phyloP scores from a whole-genome alignment of 495 filamentous ascomycete species.

The Penicillium desertorum region DNA sequence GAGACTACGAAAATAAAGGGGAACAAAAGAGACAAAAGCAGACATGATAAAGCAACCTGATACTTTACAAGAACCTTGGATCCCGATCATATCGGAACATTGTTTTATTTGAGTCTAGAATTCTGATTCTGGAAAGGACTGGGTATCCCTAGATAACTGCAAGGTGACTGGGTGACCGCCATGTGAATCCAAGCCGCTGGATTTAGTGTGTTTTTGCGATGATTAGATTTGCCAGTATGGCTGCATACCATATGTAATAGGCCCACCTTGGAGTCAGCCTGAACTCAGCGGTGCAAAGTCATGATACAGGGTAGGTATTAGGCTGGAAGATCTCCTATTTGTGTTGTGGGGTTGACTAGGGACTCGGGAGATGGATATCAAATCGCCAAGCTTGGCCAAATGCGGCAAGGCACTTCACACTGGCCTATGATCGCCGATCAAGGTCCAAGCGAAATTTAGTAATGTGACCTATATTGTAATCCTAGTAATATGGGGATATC shows the following conservation, averaged over 20 bases:
- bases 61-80: background rate
- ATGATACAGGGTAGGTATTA: background rate
- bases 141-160: background rate
- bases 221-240: background rate
- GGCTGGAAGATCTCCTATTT: background rate
- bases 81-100: background rate
- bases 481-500: too few species aligned
- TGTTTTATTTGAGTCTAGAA: background rate
- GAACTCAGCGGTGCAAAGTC: background rate
- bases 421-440: background rate
- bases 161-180: background rate
- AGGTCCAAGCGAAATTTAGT: background rate
- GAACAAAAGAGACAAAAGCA: background rate
- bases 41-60: background rate
- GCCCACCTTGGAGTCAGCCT: background rate
- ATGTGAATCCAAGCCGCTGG: constrained; percentile 1
- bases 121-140: background rate
- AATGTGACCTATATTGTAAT: background rate
- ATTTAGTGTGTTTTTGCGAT: background rate
- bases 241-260: background rate
- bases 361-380: background rate
- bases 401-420: constrained; percentile 1
- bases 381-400: constrained; percentile 6
- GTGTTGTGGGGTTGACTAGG: background rate
- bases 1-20: background rate